Percentiles rank a stretch among this genome's conserved stretches.
Conservation (phyloP, 2,329 filamentous ascomycete species). For the Aspergillus pseudoterreus region DNA sequence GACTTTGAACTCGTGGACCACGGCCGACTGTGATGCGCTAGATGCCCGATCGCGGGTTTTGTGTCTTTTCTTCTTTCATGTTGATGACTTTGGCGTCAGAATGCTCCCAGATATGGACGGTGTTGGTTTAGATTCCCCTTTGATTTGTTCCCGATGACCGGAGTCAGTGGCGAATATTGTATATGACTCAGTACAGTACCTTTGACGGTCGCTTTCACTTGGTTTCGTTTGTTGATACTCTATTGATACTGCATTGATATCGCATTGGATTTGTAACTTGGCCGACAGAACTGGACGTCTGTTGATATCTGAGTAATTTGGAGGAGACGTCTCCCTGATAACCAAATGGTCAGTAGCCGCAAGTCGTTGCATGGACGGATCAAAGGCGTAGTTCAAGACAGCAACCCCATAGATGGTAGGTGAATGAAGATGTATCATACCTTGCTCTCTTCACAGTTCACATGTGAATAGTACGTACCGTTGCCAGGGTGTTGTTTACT, state of each 20-base stretch:
- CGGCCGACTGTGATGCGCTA: constrained; percentile 20
- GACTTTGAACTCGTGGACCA: constrained; percentile 43
- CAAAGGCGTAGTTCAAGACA: no score
- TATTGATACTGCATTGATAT: not conserved
- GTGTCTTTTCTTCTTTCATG: not conserved
- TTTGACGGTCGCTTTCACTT: not conserved
- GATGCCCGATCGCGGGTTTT: not conserved
- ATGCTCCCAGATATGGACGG: not conserved
- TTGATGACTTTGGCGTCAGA: not conserved
- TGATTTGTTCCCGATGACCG: not conserved
- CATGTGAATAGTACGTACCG: not conserved
- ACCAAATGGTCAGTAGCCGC: no score
- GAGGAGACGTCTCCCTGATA: no score
- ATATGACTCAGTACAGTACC: not conserved
- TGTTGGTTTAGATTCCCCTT: not conserved
- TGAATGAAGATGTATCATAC: no score
- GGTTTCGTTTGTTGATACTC: constrained; percentile 9
- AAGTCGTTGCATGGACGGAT: no score
- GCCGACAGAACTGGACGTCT: no score
- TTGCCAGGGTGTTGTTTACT: constrained; percentile 5
- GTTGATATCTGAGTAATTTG: no score
- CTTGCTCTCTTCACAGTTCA: no score
- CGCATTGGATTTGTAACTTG: not conserved
- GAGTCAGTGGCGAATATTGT: not conserved
- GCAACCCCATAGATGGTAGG: no score